Evolutionary conservation across 2,329 filamentous ascomycete genomes (phyloP).

Genomic region (Epichloe coenophiala): DNA sequence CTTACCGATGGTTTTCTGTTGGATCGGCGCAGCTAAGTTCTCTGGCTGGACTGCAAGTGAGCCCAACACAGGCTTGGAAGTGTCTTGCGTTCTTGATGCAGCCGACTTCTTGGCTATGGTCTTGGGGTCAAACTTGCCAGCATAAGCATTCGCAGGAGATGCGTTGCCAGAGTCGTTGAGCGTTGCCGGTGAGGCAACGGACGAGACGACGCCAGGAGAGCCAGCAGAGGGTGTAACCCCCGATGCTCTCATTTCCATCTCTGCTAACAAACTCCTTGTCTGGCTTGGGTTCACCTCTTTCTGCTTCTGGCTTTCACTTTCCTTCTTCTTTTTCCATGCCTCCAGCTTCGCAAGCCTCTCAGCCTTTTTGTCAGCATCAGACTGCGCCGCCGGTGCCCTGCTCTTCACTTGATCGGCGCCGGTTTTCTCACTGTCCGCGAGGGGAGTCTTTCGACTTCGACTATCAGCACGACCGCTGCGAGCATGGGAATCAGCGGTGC

Average conservation of each 20-base stretch:
- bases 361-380: slow-evolving; percentile 61
- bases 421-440: slow-evolving; percentile 32
- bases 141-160: slow-evolving; percentile 46
- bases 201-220: slow-evolving; percentile 37
- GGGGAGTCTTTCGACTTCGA: slow-evolving; percentile 37
- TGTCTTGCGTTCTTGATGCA: slow-evolving; percentile 40
- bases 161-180: slow-evolving; percentile 27
- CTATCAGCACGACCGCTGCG: slow-evolving; percentile 54
- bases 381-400: slow-evolving; percentile 33
- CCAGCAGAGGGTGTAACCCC: slow-evolving; percentile 27
- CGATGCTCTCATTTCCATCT: slow-evolving; percentile 59
- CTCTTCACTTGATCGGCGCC: slow-evolving; percentile 48
- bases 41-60: slow-evolving; percentile 28
- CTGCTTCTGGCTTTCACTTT: slow-evolving; percentile 60
- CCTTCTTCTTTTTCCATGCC: slow-evolving; percentile 86
- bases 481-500: slow-evolving; percentile 55
- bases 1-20: slow-evolving; percentile 24
- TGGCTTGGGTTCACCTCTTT: slow-evolving; percentile 52
- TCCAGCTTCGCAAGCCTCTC: slow-evolving; percentile 71
- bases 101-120: slow-evolving; percentile 69
- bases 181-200: slow-evolving; percentile 35
- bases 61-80: slow-evolving; percentile 36
- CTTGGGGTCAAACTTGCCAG: slow-evolving; percentile 78
- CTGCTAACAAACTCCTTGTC: slow-evolving; percentile 53
- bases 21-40: slow-evolving; percentile 18